Base-by-base conservation (phyloP, 345 rosid species). In the Euphorbia tirucalli region DNA sequence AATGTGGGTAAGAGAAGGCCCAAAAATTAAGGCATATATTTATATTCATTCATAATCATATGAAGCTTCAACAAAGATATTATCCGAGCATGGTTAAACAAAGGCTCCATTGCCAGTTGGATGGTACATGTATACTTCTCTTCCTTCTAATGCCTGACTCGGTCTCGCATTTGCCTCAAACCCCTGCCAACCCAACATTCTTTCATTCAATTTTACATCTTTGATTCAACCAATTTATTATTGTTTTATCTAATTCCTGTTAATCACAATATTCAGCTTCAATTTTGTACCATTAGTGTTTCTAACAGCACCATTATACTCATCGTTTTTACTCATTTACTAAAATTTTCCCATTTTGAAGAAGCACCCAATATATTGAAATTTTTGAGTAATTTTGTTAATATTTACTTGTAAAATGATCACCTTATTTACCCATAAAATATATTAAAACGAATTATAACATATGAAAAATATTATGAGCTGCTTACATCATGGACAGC, bases 131-230 rank as follows among this genome's bases (percentile, higher is more conserved):
- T 61, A 61, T 35, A 61, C 48, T 61, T 27, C 16, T 78, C 94
- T 89, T 66, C 80, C 84, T 46, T 83, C 32, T 50, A 65, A n/a
- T 39, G 63, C 59, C 63, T 89, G 96, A 57, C 67, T 68, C 1
- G 95, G 97, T 72, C 97, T 93, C 60, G 98, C 84, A 78, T 90
- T 87, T 66, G 65, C 56, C 74, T 83, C 84, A 74, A 63, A 87
- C 49, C 89, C 92, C 98, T 90, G 76, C 6, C 39, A 69, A 24
- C 25, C 4, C 54, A 55, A 7, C 1, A 54, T 16, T n/a, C 8
- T n/a, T 5, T 14, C 5, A 66, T 4, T 43, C 39, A n/a, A 11
- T 1, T 5, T 48, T 48, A 2, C 5, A n/a, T n/a, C n/a, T n/a
- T n/a, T n/a, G n/a, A n/a, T n/a, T n/a, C n/a, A n/a, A n/a, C n/a